Percentiles rank a stretch among this genome's conserved stretches.
These are phyloP conservation scores for Mortierella sp. DNA, from an alignment of 371 early-diverging fungal genomes.

Conservation along the genomic window DNA sequence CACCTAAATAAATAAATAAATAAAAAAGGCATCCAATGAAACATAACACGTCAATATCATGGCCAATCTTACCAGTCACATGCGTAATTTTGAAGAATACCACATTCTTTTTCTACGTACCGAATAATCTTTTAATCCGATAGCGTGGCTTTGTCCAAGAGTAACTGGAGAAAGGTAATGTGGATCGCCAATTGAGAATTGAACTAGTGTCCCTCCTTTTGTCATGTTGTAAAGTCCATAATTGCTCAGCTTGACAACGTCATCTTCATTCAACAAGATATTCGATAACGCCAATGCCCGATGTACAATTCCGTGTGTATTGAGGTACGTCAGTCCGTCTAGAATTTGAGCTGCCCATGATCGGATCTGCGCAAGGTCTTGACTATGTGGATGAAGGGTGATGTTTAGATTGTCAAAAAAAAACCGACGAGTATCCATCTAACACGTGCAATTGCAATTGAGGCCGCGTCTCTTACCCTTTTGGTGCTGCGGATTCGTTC, in stretches of 20 bases:
- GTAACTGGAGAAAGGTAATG: constrained; percentile 59
- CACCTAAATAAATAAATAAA: constrained; percentile 46
- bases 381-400: constrained; percentile 11
- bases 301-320: constrained; percentile 63
- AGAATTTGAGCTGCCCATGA: constrained; percentile 71
- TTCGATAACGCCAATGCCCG: constrained; percentile 65
- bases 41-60: neutral
- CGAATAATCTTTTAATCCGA: constrained; percentile 30
- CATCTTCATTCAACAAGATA: constrained; percentile 61
- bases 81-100: neutral
- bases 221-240: constrained; percentile 79
- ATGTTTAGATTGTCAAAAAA: neutral
- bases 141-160: constrained; percentile 19
- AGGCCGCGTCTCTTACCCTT: constrained; percentile 25
- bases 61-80: too few species aligned
- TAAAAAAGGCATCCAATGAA: neutral
- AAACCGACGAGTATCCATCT: neutral
- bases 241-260: constrained; percentile 66
- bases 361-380: constrained; percentile 42
- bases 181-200: constrained; percentile 74
- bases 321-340: constrained; percentile 65
- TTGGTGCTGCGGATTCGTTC: constrained; percentile 10
- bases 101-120: constrained; percentile 7
- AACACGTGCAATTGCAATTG: neutral
- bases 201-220: constrained; percentile 65